Evolutionary conservation across 1,284 basidiomycete genomes (phyloP), one percentile per base, ranked within the genome.

Genomic region (Irpex rosettiformis): DNA sequence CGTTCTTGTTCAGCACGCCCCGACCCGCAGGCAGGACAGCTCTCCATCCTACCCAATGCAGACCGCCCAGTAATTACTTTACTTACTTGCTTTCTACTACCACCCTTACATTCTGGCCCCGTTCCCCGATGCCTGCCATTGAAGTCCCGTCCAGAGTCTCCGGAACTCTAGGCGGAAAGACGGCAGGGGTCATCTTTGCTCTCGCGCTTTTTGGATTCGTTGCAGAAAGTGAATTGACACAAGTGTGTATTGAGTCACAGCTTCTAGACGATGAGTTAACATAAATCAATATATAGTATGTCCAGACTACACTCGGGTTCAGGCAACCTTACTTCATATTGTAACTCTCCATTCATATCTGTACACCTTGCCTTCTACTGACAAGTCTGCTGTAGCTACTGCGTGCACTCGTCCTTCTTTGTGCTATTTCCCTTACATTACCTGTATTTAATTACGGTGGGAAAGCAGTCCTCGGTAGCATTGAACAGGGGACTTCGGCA

Each of bases 251-350:
- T 40, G 11, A 25, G 43, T 60, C 18, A 21, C 13, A 18, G 13
- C 33, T 11, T 18, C 43, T 18, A 47, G 7, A 47, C 43, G 43
- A 18, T 47, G 30, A 60, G 33, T 13, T 51, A 22, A 25, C 25
- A 24, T 30, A 16, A 6, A 29, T 29, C 25, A 30, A 2, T 27
- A 33, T 60, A 18, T 66, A 91, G 87, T 88, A 91, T 74, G 83
- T 93, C 11, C 90, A 93, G 73, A 85, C 84, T 1, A 80, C 75
- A 1, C 74, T 91, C 27, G 79, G 76, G 27, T 94, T 86, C 74
- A 77, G 82, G 53, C 87, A 92, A 56, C 89, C 91, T 1, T 93
- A 84, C 75, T 85, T 93, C 63, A 73, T 92, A 62, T 89, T 93
- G 89, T 91, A 66, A 64, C 82, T 67, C 8, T 28, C 42, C 45